These are phyloP conservation scores for Termitomyces sp. DNA, from an alignment of 768 basidiomycete genomes.

Conservation along the genomic window DNA sequence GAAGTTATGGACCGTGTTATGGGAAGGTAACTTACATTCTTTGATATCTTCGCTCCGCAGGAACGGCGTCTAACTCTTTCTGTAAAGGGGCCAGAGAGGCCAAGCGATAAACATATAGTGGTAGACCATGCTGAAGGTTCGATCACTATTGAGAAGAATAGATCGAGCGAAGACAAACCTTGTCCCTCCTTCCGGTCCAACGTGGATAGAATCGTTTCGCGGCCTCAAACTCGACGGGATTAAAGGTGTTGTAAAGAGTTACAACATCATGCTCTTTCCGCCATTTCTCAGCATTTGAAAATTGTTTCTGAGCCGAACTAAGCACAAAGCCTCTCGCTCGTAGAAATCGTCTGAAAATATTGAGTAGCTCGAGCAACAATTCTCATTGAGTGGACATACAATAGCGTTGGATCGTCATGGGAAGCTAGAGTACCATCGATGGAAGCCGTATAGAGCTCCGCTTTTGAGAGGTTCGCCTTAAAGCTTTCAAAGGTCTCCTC, in stretches of 20 bases:
- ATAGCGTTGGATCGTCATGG: slow-evolving; percentile 61
- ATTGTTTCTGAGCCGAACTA: slow-evolving; percentile 63
- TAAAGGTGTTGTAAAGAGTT: slow-evolving; percentile 57
- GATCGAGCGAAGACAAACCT: slow-evolving; percentile 35
- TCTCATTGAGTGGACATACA: slow-evolving; percentile 36
- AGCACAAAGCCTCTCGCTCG: slow-evolving; percentile 71
- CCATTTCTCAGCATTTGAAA: slow-evolving; percentile 66
- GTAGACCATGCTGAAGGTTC: slow-evolving; percentile 50
- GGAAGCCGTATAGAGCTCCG: slow-evolving; percentile 45
- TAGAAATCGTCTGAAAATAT: slow-evolving; percentile 66
- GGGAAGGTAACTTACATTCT: slow-evolving; percentile 52
- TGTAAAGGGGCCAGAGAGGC: slow-evolving; percentile 54
- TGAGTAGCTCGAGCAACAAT: neutral
- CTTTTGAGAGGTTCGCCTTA: slow-evolving; percentile 43
- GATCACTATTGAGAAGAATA: neutral
- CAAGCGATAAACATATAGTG: slow-evolving; percentile 73
- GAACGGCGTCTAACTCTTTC: slow-evolving; percentile 53
- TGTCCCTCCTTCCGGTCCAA: slow-evolving; percentile 78
- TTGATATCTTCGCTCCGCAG: slow-evolving; percentile 53
- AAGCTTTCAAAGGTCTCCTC: slow-evolving; percentile 45
- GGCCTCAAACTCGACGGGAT: slow-evolving; percentile 52
- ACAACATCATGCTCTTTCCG: slow-evolving; percentile 55
- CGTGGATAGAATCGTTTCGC: slow-evolving; percentile 67
- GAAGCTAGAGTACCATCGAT: slow-evolving; percentile 32
- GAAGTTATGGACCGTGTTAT: neutral